A percentile compares a stretch with the other conserved stretches of the same genome.
Evolutionary conservation across 805 yeast genomes (phyloP).

Genomic region (Candida pseudoglaebosa): DNA sequence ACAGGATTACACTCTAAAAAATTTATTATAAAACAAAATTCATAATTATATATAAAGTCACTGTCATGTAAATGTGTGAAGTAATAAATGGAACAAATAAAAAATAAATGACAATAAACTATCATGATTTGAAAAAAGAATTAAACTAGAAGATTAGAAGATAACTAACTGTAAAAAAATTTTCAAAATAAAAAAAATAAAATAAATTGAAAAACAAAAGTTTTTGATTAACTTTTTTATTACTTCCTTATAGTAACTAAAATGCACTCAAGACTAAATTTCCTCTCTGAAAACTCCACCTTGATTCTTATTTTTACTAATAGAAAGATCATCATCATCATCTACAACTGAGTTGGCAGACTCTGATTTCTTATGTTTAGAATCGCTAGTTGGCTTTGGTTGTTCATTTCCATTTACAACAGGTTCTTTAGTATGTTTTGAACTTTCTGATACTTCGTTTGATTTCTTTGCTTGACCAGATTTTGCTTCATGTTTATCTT

Average conservation of each 20-base stretch:
- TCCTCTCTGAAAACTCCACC: slow-evolving; percentile 43
- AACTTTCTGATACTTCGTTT: neutral
- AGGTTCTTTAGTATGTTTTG: neutral
- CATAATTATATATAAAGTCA: slow-evolving; percentile 2
- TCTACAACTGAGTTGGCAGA: slow-evolving; percentile 12
- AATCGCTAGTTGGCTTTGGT: slow-evolving; percentile 9
- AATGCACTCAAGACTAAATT: slow-evolving; percentile 18
- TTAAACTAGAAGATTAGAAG: neutral
- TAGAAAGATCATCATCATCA: slow-evolving; percentile 28
- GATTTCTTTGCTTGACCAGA: neutral
- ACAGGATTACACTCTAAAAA: neutral
- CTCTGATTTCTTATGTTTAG: slow-evolving; percentile 9
- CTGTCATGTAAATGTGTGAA: no score
- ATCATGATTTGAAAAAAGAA: no score
- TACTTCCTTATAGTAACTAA: no score
- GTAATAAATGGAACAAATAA: no score
- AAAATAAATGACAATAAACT: no score
- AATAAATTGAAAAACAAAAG: no score
- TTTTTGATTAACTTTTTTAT: no score
- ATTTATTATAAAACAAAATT: neutral
- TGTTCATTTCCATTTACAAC: slow-evolving; percentile 5
- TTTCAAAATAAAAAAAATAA: no score
- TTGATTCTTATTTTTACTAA: slow-evolving; percentile 22
- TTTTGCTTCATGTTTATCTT: neutral
- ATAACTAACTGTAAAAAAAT: slow-evolving; percentile 1